phyloP scores from a whole-genome alignment of 75 land plant species.

The Adiantum capillusveneris region DNA sequence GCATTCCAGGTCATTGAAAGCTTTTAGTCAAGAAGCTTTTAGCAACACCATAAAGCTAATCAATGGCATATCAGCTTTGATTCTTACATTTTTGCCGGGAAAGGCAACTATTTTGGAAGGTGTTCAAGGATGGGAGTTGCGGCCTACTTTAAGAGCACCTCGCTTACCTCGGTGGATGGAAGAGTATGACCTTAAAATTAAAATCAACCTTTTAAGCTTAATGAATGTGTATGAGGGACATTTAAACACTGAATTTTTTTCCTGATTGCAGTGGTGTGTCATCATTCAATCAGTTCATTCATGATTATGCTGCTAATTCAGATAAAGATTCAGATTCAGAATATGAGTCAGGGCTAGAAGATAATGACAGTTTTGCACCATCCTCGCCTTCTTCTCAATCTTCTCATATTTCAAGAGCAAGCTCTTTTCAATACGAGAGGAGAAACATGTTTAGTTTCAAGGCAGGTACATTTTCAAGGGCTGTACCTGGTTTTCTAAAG shows the following conservation, averaged over 20 bases:
- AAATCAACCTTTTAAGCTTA: no score
- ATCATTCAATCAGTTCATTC: conserved; percentile 89
- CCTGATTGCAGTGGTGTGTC: conserved; percentile 98
- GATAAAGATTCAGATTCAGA: conserved; percentile 57
- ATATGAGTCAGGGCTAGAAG: conserved; percentile 73
- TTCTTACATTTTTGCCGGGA: conserved; percentile 76
- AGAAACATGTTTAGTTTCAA: background rate
- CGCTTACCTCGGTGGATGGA: conserved; percentile 97
- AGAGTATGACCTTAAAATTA: conserved; percentile 72
- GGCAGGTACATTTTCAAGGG: background rate
- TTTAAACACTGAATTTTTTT: no score
- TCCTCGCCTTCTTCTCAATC: conserved; percentile 58
- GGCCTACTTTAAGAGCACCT: conserved; percentile 83
- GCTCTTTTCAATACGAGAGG: conserved; percentile 16
- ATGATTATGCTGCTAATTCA: conserved; percentile 71
- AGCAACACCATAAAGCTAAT: conserved; percentile 77
- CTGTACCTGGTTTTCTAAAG: background rate
- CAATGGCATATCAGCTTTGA: conserved; percentile 85
- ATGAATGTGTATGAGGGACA: no score
- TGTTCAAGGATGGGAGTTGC: conserved; percentile 93
- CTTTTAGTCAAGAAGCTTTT: conserved; percentile 85
- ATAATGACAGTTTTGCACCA: conserved; percentile 46
- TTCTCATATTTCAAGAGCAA: conserved; percentile 49
- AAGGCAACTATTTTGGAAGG: conserved; percentile 80
- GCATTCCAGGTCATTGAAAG: conserved; percentile 78